Evolutionary conservation across 495 filamentous ascomycete genomes (phyloP), one percentile per base, ranked within the genome.

Genomic region (Xylona heveae): DNA sequence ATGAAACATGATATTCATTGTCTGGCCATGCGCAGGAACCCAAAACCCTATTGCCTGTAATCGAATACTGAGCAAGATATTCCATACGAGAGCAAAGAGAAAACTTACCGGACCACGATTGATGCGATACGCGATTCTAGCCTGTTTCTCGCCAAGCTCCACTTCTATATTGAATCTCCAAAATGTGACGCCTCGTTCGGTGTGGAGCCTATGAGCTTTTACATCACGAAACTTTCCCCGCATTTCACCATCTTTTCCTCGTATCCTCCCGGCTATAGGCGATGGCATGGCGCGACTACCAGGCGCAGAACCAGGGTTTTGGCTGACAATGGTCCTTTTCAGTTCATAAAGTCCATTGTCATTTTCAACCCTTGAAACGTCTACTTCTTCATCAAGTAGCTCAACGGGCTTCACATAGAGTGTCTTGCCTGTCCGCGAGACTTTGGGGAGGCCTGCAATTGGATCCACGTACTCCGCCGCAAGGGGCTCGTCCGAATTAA

Each of bases 1-100:
- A 59, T 95, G 67, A 54, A 91, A 95, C 82, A 94, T 91, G 42
- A 91, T 79, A 54, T 95, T 92, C 90, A 97, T 95, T 5, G 76
- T 65, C 52, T 93, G 66, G 15, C 71, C 77, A 31, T 59, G 62
- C 31, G 76, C 78, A 6, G 88, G 88, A 1, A 97, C 81, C 88
- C 88, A 97, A 52, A 97, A 97, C 6, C 72, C 77, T 17, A 84
- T 66, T 9, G 82, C 72, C n/a, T n/a, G n/a, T n/a, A n/a, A n/a
- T n/a, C n/a, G n/a, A n/a, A n/a, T n/a, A n/a, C n/a, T n/a, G n/a
- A n/a, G n/a, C n/a, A n/a, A n/a, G n/a, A n/a, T n/a, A n/a, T n/a
- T n/a, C n/a, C n/a, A n/a, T n/a, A n/a, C n/a, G n/a, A n/a, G n/a
- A n/a, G n/a, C n/a, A n/a, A n/a, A n/a, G n/a, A n/a, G n/a, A n/a